Base-by-base conservation (phyloP, 495 filamentous ascomycete genomes). In the Pseudotulostoma volvatum region DNA sequence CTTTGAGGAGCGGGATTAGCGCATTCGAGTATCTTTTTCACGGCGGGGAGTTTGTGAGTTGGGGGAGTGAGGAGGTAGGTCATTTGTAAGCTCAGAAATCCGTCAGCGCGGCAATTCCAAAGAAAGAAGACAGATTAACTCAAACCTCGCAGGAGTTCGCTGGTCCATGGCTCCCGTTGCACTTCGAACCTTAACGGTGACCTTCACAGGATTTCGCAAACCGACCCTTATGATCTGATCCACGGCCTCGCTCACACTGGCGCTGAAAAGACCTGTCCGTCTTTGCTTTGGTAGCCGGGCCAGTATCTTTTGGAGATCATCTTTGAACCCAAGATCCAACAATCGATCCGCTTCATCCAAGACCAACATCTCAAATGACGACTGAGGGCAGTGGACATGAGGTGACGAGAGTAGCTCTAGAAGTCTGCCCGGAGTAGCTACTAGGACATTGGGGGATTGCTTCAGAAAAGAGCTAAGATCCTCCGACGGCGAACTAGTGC, bases 281-380 rank as follows among this genome's bases (percentile, higher is more conserved):
- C 90, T 67, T 52, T 97, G 92, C 51, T 96, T 97, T 2, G 90
- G 92, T 9, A 97, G 61, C 7, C 80, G 71, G 8, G 74, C 68
- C 20, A 96, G 60, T 38, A 97, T 97, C 35, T 74, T 80, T 37
- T 84, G 82, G 3, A 97, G 61, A 44, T 90, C 81, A 5, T 88
- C 76, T 50, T 86, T 85, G 63, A 97, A 96, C 7, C 92, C 92
- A n/a, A 95, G 66, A 56, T 97, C 92, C 5, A 97, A 63, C 17
- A 97, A 60, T 38, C 92, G 64, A 52, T 97, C 90, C 31, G 90
- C 90, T 59, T 97, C 90, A 50, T 97, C 90, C 37, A 97, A 66
- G 34, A 97, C 80, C 9, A 97, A 69, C 41, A 81, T 74, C 49
- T 95, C 85, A 47, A 93, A 94, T 0, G 80, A 81, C 18, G 85